Conservation (phyloP, 2,329 filamentous ascomycete species). For the Thelonectria olida region DNA sequence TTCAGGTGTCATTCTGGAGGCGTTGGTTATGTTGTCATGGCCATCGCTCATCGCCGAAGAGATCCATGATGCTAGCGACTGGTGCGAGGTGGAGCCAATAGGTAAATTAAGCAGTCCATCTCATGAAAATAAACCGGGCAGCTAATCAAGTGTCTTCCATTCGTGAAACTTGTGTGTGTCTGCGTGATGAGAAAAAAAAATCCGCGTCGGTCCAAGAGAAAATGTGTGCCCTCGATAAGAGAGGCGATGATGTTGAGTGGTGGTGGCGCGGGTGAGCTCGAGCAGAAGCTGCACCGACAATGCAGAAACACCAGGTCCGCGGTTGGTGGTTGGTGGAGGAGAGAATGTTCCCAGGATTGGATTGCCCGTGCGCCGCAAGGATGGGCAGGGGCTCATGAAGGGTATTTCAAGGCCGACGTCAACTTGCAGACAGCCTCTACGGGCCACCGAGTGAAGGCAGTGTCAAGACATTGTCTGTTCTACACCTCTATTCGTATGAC, state of each 20-base stretch:
- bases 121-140: not conserved
- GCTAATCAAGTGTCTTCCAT: not conserved
- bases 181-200: not conserved
- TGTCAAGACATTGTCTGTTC: not conserved
- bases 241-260: not conserved
- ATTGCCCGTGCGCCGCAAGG: not conserved
- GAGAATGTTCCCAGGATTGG: not conserved
- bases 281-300: slow-evolving; percentile 3
- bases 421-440: no score
- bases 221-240: slow-evolving; percentile 4
- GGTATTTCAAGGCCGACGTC: not conserved
- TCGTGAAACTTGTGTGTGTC: not conserved
- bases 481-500: no score
- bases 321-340: slow-evolving; percentile 3
- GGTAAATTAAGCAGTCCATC: not conserved
- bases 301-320: slow-evolving; percentile 14
- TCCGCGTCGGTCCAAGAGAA: no score
- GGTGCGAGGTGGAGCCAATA: not conserved
- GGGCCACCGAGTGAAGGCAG: no score
- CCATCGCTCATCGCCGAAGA: not conserved
- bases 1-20: not conserved
- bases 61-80: not conserved
- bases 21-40: slow-evolving; percentile 8
- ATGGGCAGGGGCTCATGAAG: not conserved
- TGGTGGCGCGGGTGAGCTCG: not conserved